phyloP scores from a whole-genome alignment of 805 yeast species.

The Torulaspora gathmanii region DNA sequence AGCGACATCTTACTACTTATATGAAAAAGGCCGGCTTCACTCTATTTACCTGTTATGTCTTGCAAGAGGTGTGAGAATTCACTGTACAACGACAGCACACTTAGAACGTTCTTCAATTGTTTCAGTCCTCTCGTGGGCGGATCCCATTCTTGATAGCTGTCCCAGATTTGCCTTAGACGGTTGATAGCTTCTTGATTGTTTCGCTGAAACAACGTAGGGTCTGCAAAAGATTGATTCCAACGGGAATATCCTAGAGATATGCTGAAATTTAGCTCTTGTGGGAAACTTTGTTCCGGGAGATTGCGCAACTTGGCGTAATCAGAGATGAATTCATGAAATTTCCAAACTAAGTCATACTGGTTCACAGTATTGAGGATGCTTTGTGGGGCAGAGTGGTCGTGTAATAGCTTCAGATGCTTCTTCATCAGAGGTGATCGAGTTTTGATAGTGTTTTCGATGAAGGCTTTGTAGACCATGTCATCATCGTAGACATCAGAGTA shows the following conservation, averaged over 20 bases:
- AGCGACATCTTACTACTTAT: background rate
- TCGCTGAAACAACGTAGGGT: slow-evolving; percentile 15
- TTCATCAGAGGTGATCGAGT: slow-evolving; percentile 26
- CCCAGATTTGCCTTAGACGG: slow-evolving; percentile 29
- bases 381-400: slow-evolving; percentile 21
- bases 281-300: slow-evolving; percentile 25
- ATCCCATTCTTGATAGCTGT: slow-evolving; percentile 29
- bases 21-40: slow-evolving; percentile 1
- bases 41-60: slow-evolving; percentile 20
- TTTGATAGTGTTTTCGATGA: slow-evolving; percentile 25
- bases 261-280: slow-evolving; percentile 15
- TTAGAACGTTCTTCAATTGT: slow-evolving; percentile 28
- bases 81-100: slow-evolving; percentile 30
- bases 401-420: slow-evolving; percentile 17
- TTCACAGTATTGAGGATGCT: slow-evolving; percentile 33
- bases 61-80: slow-evolving; percentile 22
- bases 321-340: slow-evolving; percentile 39
- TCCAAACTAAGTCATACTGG: slow-evolving; percentile 42
- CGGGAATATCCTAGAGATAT: slow-evolving; percentile 16
- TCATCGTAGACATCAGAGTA: slow-evolving; percentile 30
- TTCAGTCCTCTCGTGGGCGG: slow-evolving; percentile 35
- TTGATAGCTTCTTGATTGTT: slow-evolving; percentile 23
- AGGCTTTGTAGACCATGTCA: slow-evolving; percentile 24
- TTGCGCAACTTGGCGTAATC: slow-evolving; percentile 34
- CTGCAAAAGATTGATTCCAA: slow-evolving; percentile 13